Conservation (phyloP, 1,284 basidiomycete species). For the Coniferiporia sulphurascens region DNA sequence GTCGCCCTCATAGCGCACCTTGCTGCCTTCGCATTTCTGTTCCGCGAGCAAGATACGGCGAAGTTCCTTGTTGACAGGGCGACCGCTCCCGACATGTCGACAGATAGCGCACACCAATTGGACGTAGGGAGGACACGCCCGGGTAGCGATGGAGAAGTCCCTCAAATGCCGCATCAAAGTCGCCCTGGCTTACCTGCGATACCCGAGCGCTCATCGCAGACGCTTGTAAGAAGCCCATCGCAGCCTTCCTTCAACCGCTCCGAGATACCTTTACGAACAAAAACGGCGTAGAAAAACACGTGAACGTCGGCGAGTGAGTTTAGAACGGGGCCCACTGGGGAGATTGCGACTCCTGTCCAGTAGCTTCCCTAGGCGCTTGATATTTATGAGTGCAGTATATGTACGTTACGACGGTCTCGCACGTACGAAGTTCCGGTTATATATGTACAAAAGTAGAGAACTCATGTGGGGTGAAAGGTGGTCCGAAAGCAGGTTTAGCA, state of each 20-base stretch:
- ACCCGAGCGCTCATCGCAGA: background rate
- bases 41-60: slow-evolving; percentile 15
- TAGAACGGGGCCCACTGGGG: too few relatives aligned
- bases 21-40: slow-evolving; percentile 12
- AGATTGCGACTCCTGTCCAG: background rate
- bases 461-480: background rate
- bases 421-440: too few relatives aligned
- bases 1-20: slow-evolving; percentile 10
- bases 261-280: background rate
- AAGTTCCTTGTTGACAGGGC: background rate
- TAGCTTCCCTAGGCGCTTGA: too few relatives aligned
- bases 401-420: too few relatives aligned
- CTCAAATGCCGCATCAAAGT: background rate
- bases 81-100: background rate
- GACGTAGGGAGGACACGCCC: background rate
- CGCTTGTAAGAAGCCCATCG: background rate
- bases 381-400: too few relatives aligned
- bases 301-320: background rate
- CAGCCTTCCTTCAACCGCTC: background rate
- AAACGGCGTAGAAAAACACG: background rate
- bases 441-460: background rate
- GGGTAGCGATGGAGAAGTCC: background rate
- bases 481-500: too few relatives aligned
- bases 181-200: background rate
- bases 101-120: background rate